phyloP scores from a whole-genome alignment of 805 yeast genomes.

The Barnettozyma sp. region DNA sequence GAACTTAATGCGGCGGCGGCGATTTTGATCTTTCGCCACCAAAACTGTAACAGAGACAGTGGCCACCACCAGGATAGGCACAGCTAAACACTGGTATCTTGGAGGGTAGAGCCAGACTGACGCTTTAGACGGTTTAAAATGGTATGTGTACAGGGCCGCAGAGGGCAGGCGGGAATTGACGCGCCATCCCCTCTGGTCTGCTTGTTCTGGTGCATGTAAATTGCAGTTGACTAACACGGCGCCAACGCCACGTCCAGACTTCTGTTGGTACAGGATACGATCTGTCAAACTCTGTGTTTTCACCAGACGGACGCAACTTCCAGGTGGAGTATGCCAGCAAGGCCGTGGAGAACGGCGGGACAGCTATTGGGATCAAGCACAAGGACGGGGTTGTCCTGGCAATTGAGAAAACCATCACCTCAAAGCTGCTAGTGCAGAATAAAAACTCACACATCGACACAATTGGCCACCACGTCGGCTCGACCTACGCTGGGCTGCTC shows the following conservation, averaged over 20 bases:
- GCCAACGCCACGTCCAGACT: slow-evolving; percentile 49
- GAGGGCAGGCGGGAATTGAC: too few relatives aligned
- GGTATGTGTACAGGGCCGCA: too few relatives aligned
- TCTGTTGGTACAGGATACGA: slow-evolving; percentile 99
- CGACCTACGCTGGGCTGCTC: slow-evolving; percentile 87
- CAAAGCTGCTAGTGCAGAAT: slow-evolving; percentile 83
- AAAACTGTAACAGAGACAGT: neutral
- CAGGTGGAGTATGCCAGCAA: slow-evolving; percentile 97
- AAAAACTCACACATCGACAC: slow-evolving; percentile 89
- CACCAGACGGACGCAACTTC: slow-evolving; percentile 85
- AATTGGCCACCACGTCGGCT: slow-evolving; percentile 89
- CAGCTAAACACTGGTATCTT: too few relatives aligned
- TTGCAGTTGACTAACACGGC: too few relatives aligned
- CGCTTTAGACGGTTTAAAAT: neutral
- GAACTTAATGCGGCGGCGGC: too few relatives aligned
- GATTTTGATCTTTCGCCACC: too few relatives aligned
- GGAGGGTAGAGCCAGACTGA: too few relatives aligned
- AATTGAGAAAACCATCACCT: slow-evolving; percentile 84
- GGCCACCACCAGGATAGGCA: too few relatives aligned
- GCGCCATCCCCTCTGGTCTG: too few relatives aligned
- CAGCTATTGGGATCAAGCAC: slow-evolving; percentile 88
- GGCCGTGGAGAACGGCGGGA: slow-evolving; percentile 97
- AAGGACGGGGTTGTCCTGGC: slow-evolving; percentile 95
- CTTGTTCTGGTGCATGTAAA: too few relatives aligned
- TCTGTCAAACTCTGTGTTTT: slow-evolving; percentile 90